phyloP scores from a whole-genome alignment of 1,284 basidiomycete genomes.

The Quambalaria eucalypti region DNA sequence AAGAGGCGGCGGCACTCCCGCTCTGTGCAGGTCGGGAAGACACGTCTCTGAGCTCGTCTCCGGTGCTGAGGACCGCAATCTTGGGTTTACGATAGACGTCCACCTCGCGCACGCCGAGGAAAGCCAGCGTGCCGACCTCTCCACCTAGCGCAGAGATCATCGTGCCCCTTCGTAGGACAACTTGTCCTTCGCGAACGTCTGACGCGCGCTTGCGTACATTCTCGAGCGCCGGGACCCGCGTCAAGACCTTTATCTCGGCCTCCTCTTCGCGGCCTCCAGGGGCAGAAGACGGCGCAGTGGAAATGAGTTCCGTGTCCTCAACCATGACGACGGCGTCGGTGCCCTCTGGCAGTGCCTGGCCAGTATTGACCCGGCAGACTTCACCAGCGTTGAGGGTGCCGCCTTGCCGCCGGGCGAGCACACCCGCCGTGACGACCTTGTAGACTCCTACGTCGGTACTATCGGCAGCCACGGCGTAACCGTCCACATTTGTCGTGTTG shows the following conservation, averaged over 20 bases:
- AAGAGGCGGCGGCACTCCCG: too few relatives aligned
- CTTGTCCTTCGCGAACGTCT: slow-evolving; percentile 61
- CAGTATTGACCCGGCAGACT: slow-evolving; percentile 39
- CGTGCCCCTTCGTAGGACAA: slow-evolving; percentile 60
- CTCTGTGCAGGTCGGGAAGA: not conserved
- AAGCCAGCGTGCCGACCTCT: slow-evolving; percentile 73
- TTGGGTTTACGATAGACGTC: slow-evolving; percentile 62
- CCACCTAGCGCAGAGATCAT: slow-evolving; percentile 62
- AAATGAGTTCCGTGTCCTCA: slow-evolving; percentile 68
- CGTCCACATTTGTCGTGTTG: slow-evolving; percentile 72
- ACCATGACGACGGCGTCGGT: slow-evolving; percentile 79
- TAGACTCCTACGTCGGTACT: slow-evolving; percentile 56
- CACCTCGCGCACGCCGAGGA: slow-evolving; percentile 61
- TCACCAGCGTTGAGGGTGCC: slow-evolving; percentile 8
- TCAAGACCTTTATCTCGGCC: slow-evolving; percentile 62
- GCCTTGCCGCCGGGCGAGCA: not conserved
- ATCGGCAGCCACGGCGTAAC: slow-evolving; percentile 61
- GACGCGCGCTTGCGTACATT: slow-evolving; percentile 67
- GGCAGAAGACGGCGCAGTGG: slow-evolving; percentile 54
- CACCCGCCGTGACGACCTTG: slow-evolving; percentile 58
- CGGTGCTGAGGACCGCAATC: slow-evolving; percentile 72
- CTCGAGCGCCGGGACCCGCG: slow-evolving; percentile 59
- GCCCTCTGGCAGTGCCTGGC: slow-evolving; percentile 60
- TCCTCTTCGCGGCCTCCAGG: slow-evolving; percentile 63
- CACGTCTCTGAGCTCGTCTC: slow-evolving; percentile 69